phyloP scores from a whole-genome alignment of 225 moss, liverwort and hornwort genomes.

The Ulota crispa region DNA sequence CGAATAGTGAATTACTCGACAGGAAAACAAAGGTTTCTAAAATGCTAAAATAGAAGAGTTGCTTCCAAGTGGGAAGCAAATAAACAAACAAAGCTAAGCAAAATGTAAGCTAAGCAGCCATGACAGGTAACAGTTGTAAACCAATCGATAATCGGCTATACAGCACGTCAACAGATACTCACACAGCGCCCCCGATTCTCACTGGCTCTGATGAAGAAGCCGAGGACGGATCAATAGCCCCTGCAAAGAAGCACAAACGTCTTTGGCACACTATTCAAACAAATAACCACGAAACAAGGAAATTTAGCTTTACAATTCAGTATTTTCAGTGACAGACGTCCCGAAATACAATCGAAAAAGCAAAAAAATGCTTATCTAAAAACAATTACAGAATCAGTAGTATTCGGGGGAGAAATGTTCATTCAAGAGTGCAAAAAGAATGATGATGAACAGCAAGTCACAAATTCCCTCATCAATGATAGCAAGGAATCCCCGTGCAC shows the following conservation, averaged over 20 bases:
- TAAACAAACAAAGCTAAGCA: neutral
- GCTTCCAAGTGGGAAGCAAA: neutral
- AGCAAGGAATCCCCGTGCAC: neutral
- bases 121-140: slow-evolving; percentile 4
- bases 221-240: slow-evolving; percentile 36
- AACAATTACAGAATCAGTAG: neutral
- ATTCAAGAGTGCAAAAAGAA: neutral
- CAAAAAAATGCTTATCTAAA: neutral
- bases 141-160: slow-evolving; percentile 2
- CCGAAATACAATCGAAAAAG: neutral
- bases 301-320: neutral
- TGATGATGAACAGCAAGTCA: neutral
- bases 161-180: slow-evolving; percentile 37
- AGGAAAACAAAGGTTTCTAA: slow-evolving; percentile 6
- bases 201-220: slow-evolving; percentile 57
- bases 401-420: no score
- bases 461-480: neutral
- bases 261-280: slow-evolving; percentile 11
- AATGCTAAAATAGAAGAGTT: slow-evolving; percentile 10
- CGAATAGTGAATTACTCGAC: neutral
- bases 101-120: neutral
- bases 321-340: neutral
- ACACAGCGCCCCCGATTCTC: slow-evolving; percentile 67
- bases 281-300: neutral
- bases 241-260: slow-evolving; percentile 33